Base-by-base conservation (phyloP, 1,139 yeast genomes). In the Taphrina pruni region DNA sequence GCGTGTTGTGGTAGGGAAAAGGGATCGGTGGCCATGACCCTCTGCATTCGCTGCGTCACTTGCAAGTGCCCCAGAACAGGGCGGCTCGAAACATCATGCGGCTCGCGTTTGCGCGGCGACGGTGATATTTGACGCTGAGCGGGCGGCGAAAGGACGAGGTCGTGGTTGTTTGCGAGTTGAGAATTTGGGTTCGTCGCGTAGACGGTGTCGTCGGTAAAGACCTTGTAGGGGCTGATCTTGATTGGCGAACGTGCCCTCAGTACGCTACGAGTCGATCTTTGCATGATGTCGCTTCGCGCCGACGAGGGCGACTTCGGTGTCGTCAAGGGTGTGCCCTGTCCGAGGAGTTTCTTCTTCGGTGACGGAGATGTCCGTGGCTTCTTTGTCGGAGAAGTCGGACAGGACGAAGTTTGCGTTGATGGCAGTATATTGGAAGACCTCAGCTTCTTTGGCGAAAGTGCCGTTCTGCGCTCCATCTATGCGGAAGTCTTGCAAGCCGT, bases 381-480 rank as follows among this genome's bases (percentile, higher is more conserved):
- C 58, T 54, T 54, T 12, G 43, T 54, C 20, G 58, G 58, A 6
- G 58, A 54, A 9, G 58, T 11, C 41, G 58, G 58, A 38, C 58
- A 54, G 6, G 58, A 54, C 21, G 58, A 54, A n/a, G 58, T 54
- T 7, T 26, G 32, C 4, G 43, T 35, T 2, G 58, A 54, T 7
- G 58, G 26, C 17, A 54, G 60, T n/a, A 56, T 56, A 21, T 56
- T 56, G 46, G 60, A 41, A 6, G 60, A 56, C 17, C 41, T 56
- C 60, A 39, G 38, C 38, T 56, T 56, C 50, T 56, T 56, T 14
- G 60, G 60, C 60, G 60, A 56, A 14, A 56, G 60, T 38, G 60
- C 60, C 36, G 41, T 41, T 21, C 60, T 17, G 36, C 38, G 46
- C 7, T 56, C 50, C 60, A 56, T 56, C 12, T 26, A 26, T 26